phyloP scores from a whole-genome alignment of 129 eudicot genomes.

The Saposhnikovia divaricata region DNA sequence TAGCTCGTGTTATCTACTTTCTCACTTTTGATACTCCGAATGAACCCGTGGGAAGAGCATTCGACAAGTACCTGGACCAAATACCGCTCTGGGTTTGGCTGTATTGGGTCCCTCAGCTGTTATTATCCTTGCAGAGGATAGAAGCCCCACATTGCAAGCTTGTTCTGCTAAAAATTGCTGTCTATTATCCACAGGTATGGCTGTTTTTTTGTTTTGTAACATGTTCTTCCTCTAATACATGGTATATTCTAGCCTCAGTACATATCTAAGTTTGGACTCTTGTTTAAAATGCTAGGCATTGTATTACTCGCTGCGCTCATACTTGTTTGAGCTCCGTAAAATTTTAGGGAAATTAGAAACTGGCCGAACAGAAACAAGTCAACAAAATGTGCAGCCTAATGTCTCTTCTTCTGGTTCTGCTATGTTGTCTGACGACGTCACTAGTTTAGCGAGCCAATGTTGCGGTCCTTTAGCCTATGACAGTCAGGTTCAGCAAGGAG shows the following conservation, averaged over 20 bases:
- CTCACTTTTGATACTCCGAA: slow-evolving; percentile 50
- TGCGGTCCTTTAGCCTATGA: slow-evolving; percentile 45
- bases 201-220: not conserved
- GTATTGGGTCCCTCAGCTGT: slow-evolving; percentile 56
- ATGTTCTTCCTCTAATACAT: not conserved
- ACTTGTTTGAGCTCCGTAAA: slow-evolving; percentile 86
- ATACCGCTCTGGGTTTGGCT: slow-evolving; percentile 59
- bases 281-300: slow-evolving; percentile 25
- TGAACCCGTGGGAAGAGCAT: slow-evolving; percentile 53
- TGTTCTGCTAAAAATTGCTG: slow-evolving; percentile 45
- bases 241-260: not conserved
- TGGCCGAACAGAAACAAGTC: slow-evolving; percentile 80
- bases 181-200: slow-evolving; percentile 46
- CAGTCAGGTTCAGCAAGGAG: slow-evolving; percentile 55
- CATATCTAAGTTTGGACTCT: not conserved
- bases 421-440: slow-evolving; percentile 45
- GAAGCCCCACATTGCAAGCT: slow-evolving; percentile 56
- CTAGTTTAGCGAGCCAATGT: slow-evolving; percentile 41
- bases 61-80: slow-evolving; percentile 50
- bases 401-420: slow-evolving; percentile 29
- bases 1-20: slow-evolving; percentile 52
- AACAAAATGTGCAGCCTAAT: slow-evolving; percentile 88
- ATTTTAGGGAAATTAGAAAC: slow-evolving; percentile 73
- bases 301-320: slow-evolving; percentile 97
- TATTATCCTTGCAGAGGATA: slow-evolving; percentile 48